phyloP scores from a whole-genome alignment of 495 filamentous ascomycete genomes.

The Glarea lozoyensis region DNA sequence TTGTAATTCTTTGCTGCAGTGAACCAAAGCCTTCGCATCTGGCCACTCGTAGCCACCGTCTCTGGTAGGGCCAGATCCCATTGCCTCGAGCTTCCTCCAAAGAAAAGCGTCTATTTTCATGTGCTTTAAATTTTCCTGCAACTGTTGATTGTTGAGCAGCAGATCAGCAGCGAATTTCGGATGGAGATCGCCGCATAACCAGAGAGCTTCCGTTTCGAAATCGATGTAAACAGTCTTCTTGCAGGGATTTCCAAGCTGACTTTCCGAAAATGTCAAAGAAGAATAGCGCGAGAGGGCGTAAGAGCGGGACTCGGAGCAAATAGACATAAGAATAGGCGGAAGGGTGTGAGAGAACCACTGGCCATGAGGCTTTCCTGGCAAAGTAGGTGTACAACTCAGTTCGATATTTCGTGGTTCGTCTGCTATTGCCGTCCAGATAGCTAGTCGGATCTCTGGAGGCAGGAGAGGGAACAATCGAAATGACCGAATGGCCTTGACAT shows the following conservation, averaged over 20 bases:
- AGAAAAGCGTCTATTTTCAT: too few species aligned
- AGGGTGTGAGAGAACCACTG: constrained; percentile 9
- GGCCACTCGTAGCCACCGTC: too few species aligned
- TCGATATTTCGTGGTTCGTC: constrained; percentile 3
- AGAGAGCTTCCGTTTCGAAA: constrained; percentile 5
- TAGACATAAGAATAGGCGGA: constrained; percentile 1
- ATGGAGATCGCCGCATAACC: constrained; percentile 8
- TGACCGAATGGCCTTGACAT: neutral
- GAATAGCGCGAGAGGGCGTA: constrained; percentile 1
- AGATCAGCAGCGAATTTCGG: constrained; percentile 3
- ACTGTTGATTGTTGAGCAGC: constrained; percentile 4
- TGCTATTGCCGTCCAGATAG: constrained; percentile 11
- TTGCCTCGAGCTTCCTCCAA: too few species aligned
- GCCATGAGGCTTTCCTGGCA: constrained; percentile 3
- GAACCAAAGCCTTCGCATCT: too few species aligned
- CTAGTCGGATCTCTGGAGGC: constrained; percentile 8
- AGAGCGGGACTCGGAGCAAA: constrained; percentile 6
- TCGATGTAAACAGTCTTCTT: constrained; percentile 5
- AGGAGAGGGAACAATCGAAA: constrained; percentile 16
- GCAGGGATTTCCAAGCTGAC: neutral
- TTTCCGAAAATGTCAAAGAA: neutral
- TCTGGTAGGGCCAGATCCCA: too few species aligned
- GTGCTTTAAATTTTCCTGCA: constrained; percentile 7
- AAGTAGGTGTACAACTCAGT: constrained; percentile 5
- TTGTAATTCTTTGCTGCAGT: too few species aligned